Evolutionary conservation across 805 yeast genomes (phyloP).

Genomic region (Saturnispora galanensis): DNA sequence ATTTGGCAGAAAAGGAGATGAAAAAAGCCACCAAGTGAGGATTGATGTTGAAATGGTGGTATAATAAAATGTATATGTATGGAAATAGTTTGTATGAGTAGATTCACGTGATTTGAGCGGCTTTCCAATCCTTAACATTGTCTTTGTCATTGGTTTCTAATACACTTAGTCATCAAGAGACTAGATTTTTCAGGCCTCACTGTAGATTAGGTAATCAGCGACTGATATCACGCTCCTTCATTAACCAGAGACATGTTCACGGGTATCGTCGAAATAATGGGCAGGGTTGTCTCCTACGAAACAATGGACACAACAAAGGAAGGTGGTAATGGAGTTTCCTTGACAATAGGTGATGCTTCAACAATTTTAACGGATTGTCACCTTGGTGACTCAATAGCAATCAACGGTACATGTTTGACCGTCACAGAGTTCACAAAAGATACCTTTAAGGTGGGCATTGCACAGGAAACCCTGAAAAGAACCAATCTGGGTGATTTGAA

Average conservation of each 20-base stretch:
- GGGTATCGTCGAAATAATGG: conserved; percentile 83
- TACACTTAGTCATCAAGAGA: too few species aligned
- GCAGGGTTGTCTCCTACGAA: conserved; percentile 42
- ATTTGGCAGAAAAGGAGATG: too few species aligned
- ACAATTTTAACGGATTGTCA: conserved; percentile 69
- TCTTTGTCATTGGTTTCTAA: too few species aligned
- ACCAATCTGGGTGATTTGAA: conserved; percentile 61
- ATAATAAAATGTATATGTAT: too few species aligned
- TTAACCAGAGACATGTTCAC: conserved; percentile 63
- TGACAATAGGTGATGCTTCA: conserved; percentile 53
- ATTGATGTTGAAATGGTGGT: too few species aligned
- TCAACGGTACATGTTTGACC: conserved; percentile 86
- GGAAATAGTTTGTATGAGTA: too few species aligned
- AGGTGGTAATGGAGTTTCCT: conserved; percentile 69
- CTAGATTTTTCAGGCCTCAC: too few species aligned
- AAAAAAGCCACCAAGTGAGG: too few species aligned
- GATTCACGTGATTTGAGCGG: too few species aligned
- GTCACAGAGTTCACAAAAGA: conserved; percentile 65
- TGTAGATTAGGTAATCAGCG: too few species aligned
- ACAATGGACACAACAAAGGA: conserved; percentile 37
- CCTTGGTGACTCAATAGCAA: conserved; percentile 86
- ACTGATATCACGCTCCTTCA: background rate
- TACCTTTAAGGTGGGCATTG: conserved; percentile 78
- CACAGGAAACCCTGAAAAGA: conserved; percentile 83
- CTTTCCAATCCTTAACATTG: too few species aligned